phyloP scores from a whole-genome alignment of 257 asterid species.

The Nicotiana knightiana region DNA sequence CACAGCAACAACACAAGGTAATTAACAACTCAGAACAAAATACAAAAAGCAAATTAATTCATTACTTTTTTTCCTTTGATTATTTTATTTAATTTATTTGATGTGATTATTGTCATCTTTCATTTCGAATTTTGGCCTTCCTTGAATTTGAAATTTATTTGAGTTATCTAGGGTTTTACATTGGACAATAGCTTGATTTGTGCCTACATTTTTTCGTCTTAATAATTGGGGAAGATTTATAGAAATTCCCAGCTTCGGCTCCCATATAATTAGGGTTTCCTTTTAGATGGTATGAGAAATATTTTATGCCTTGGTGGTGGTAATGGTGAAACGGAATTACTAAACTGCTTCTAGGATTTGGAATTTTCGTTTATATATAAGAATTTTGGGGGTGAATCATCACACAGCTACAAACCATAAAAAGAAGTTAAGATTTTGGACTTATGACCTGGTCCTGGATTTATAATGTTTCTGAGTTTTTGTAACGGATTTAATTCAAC shows the following conservation, averaged over 20 bases:
- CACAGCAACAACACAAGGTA: conserved; percentile 52
- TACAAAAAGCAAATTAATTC: not conserved
- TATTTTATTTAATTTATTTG: not conserved
- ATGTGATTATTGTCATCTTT: not conserved
- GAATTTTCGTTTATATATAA: not conserved
- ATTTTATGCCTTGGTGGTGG: not conserved
- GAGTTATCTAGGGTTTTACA: not conserved
- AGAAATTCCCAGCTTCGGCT: not conserved
- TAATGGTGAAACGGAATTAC: not conserved
- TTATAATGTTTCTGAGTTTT: not conserved
- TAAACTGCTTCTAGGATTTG: not conserved
- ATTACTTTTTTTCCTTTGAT: not conserved
- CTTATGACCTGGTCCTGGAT: not conserved
- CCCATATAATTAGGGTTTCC: not conserved
- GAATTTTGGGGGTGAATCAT: not conserved
- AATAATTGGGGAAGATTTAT: not conserved
- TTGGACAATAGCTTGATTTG: not conserved
- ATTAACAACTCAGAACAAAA: not conserved
- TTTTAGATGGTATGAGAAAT: not conserved
- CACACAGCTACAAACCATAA: not conserved
- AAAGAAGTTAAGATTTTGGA: not conserved
- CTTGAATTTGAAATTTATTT: not conserved
- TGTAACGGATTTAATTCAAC: not conserved
- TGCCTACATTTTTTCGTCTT: not conserved
- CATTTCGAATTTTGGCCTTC: not conserved